These are phyloP conservation scores for Lactarius vividus DNA, from an alignment of 768 basidiomycete genomes.

Conservation along the genomic window DNA sequence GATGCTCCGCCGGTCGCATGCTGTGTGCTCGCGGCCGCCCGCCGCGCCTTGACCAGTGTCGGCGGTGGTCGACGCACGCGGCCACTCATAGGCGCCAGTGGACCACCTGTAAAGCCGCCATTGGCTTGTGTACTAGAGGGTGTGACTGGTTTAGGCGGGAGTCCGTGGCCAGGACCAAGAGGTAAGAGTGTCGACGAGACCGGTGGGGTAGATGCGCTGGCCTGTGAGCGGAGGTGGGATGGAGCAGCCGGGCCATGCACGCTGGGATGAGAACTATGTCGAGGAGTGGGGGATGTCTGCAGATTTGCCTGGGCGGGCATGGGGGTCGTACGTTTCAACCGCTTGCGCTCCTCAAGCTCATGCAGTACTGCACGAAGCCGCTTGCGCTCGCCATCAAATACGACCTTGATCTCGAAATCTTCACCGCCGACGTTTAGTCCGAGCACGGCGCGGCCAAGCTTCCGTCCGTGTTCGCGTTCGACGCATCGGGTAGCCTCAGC, in stretches of 20 bases:
- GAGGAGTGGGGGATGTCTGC: constrained; percentile 11
- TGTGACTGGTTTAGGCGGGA: constrained; percentile 27
- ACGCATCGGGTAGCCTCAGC: constrained; percentile 70
- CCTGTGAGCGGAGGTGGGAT: constrained; percentile 23
- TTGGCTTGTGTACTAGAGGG: constrained; percentile 22
- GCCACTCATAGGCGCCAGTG: constrained; percentile 23
- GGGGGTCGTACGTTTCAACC: constrained; percentile 35
- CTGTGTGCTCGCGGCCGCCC: constrained; percentile 12
- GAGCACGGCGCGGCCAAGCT: constrained; percentile 46
- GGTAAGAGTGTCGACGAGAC: constrained; percentile 11
- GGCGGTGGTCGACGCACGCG: constrained; percentile 27
- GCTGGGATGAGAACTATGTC: constrained; percentile 35
- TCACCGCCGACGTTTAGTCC: constrained; percentile 32
- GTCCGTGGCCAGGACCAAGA: constrained; percentile 2
- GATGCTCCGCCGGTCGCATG: constrained; percentile 8
- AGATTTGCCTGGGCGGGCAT: constrained; percentile 12
- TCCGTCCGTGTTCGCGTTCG: constrained; percentile 63
- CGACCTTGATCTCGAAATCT: constrained; percentile 69
- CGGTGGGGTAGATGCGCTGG: constrained; percentile 20
- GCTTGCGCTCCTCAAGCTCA: constrained; percentile 54
- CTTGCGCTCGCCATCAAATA: constrained; percentile 74
- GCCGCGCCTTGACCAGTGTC: constrained; percentile 25
- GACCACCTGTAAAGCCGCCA: constrained; percentile 11
- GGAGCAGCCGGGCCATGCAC: constrained; percentile 23
- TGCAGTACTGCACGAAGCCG: constrained; percentile 62